A percentile compares a stretch with the other conserved stretches of the same genome.
phyloP scores from a whole-genome alignment of 2,329 filamentous ascomycete genomes.

The Trichoderma polysporum region DNA sequence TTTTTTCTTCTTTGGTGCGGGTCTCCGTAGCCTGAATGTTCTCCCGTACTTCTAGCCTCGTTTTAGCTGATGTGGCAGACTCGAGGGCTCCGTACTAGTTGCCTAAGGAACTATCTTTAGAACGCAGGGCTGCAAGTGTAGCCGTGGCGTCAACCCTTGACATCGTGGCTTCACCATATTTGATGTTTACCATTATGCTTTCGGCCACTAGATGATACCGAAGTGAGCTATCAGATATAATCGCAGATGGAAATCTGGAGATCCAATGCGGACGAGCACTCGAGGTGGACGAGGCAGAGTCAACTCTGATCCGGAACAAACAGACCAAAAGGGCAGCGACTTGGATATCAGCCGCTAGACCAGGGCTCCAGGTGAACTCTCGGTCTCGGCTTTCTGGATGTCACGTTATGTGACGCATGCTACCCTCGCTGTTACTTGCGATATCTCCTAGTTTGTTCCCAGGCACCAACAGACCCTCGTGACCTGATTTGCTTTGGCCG shows the following conservation, averaged over 20 bases:
- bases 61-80: conserved; percentile 4
- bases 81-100: not conserved
- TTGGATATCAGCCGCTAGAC: not conserved
- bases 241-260: conserved; percentile 1
- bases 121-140: conserved; percentile 11
- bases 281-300: not conserved
- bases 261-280: not conserved
- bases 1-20: conserved; percentile 11
- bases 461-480: not conserved
- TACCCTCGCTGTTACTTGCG: not conserved
- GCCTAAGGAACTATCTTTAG: conserved; percentile 13
- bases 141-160: conserved; percentile 11
- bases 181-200: not conserved
- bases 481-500: not conserved
- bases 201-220: not conserved
- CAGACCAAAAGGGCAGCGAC: not conserved
- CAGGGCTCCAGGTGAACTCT: not conserved
- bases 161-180: not conserved
- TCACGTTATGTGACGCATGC: conserved; percentile 16
- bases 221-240: conserved; percentile 1
- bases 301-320: not conserved
- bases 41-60: conserved; percentile 15
- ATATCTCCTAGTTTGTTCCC: not conserved
- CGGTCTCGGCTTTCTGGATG: not conserved
- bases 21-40: conserved; percentile 9